Base-by-base conservation (phyloP, 2,329 filamentous ascomycete species). In the Colletotrichum sp. region DNA sequence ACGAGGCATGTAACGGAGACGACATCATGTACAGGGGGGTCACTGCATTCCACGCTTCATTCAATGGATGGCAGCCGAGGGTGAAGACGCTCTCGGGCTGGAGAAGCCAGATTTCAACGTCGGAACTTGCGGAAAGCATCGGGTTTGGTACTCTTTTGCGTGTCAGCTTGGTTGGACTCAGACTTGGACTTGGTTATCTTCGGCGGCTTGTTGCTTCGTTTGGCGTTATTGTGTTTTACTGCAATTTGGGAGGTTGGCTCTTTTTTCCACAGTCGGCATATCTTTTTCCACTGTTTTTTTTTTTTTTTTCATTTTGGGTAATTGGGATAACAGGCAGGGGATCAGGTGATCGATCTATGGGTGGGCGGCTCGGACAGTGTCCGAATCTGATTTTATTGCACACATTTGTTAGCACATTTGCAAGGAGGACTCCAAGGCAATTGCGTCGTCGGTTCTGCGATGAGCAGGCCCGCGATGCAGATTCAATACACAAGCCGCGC, bases 331-430 rank as follows among this genome's bases (percentile, higher is more conserved):
- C 44, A 30, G 34, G 36, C 34, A 59, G n/a, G 64, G 64, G 64
- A 55, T 65, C 57, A 63, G 26, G 68, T 34, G 52, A 55, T 72
- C 60, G 62, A 64, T 64, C 64, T 65, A 8, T 32, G 44, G 69
- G 57, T 63, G 69, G 73, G 70, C 59, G 74, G 70, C 64, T 74
- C 64, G 74, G 74, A 74, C 74, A 60, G 57, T 64, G 74, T 76
- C 74, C 74, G 74, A 69, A 69, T 69, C 34, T 76, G 74, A 73
- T 44, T 69, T 65, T 60, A 39, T 57, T 28, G 65, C 74, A 69
- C 52, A 74, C 34, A 49, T 49, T 59, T n/a, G 36, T 72, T 24
- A 26, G 18, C 57, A 30, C 15, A 52, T 30, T 66, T 52, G n/a
- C 39, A 32, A 57, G 28, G 30, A 64, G 66, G 67, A n/a, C 24